A percentile compares a stretch with the other conserved stretches of the same genome.
Evolutionary conservation across 169 alveolate species (phyloP).

Genomic region (Blepharisma undulans): DNA sequence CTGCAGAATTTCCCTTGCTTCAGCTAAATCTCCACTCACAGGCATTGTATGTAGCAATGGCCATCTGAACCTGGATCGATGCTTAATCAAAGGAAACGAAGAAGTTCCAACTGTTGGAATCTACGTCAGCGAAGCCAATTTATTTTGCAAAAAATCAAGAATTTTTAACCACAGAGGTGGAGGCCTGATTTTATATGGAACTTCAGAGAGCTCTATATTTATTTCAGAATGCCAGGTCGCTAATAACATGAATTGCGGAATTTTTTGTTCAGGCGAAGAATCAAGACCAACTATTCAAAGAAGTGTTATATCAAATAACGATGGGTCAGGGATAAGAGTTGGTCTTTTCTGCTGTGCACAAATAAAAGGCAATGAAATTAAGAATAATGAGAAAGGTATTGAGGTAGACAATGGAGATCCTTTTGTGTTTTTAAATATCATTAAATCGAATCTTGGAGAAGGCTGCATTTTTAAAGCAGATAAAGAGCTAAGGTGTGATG

Average conservation of each 20-base stretch:
- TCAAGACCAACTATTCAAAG: conserved; percentile 61
- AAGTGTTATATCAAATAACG: conserved; percentile 55
- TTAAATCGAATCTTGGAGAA: conserved; percentile 61
- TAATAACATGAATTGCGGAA: conserved; percentile 55
- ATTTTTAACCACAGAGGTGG: conserved; percentile 46
- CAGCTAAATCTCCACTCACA: conserved; percentile 46
- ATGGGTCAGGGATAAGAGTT: conserved; percentile 67
- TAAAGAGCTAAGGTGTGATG: conserved; percentile 50
- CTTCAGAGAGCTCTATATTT: conserved; percentile 44
- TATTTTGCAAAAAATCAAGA: background rate
- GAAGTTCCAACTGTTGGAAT: conserved; percentile 30
- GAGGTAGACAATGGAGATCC: conserved; percentile 62
- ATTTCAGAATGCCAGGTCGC: conserved; percentile 58
- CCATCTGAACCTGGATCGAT: conserved; percentile 33
- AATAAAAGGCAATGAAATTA: conserved; percentile 61
- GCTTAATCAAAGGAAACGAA: conserved; percentile 62
- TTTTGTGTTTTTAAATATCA: conserved; percentile 57
- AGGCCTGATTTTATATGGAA: conserved; percentile 50
- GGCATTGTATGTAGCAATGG: conserved; percentile 42
- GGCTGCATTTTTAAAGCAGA: conserved; percentile 62
- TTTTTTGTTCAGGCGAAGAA: conserved; percentile 65
- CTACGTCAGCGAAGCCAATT: background rate
- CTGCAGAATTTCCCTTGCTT: conserved; percentile 44
- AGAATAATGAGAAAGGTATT: conserved; percentile 54
- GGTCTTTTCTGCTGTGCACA: conserved; percentile 63